phyloP scores from a whole-genome alignment of 805 yeast genomes.

The Metschnikowia continentalis region DNA sequence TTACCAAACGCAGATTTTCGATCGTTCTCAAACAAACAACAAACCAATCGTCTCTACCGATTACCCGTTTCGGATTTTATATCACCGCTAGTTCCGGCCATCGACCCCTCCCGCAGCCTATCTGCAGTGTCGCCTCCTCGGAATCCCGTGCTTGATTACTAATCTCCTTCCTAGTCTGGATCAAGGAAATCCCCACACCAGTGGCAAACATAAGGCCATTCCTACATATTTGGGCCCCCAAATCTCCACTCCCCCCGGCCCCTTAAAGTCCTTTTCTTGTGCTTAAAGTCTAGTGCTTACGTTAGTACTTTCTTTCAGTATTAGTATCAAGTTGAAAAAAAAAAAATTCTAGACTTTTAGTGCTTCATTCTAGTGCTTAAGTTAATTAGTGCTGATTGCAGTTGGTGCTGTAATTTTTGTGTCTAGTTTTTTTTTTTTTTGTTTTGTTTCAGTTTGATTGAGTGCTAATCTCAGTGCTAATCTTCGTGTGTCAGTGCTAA shows the following conservation, averaged over 20 bases:
- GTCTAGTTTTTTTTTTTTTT: too few relatives aligned
- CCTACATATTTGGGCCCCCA: background rate
- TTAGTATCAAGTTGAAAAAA: too few relatives aligned
- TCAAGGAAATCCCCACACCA: background rate
- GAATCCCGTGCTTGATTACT: conserved; percentile 1
- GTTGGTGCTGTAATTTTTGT: too few relatives aligned
- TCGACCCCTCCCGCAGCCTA: background rate
- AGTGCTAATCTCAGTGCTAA: too few relatives aligned
- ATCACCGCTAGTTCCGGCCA: background rate
- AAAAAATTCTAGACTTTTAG: too few relatives aligned
- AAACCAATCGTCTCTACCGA: background rate
- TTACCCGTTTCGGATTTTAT: background rate
- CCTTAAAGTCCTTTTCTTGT: background rate
- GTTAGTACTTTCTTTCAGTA: too few relatives aligned
- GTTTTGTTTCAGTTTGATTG: too few relatives aligned
- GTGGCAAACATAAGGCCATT: background rate
- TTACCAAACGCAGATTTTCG: conserved; percentile 3
- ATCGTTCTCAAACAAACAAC: conserved; percentile 5
- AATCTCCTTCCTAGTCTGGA: background rate
- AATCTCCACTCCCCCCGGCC: background rate
- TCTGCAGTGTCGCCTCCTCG: background rate
- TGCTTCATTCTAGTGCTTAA: too few relatives aligned
- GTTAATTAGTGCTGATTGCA: too few relatives aligned
- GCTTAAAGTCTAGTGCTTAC: background rate
- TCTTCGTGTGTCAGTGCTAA: too few relatives aligned